phyloP scores from a whole-genome alignment of 2,329 filamentous ascomycete genomes.

The Colletotrichum cordylinicola region DNA sequence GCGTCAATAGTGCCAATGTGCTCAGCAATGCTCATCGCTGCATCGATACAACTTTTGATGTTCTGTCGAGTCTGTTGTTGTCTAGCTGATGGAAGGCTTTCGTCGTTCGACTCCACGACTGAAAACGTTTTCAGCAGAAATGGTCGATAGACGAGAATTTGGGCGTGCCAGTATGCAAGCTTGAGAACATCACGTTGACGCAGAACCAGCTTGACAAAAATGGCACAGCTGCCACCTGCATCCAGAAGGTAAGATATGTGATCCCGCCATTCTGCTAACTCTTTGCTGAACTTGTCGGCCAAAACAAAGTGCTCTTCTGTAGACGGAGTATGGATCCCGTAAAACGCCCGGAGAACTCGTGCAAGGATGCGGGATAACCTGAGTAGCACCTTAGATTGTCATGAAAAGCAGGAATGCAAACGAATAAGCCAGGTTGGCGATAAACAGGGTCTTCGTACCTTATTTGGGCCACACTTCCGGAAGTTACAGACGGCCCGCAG shows the following conservation, averaged over 20 bases:
- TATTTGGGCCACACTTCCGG: slow-evolving; percentile 38
- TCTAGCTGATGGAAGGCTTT: not conserved
- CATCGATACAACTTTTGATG: slow-evolving; percentile 36
- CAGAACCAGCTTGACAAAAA: slow-evolving; percentile 32
- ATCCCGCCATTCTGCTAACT: slow-evolving; percentile 37
- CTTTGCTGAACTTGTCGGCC: slow-evolving; percentile 31
- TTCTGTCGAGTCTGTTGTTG: slow-evolving; percentile 21
- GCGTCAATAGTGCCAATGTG: slow-evolving; percentile 43
- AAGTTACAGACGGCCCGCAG: slow-evolving; percentile 29
- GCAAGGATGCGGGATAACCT: slow-evolving; percentile 39
- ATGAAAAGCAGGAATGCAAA: not conserved
- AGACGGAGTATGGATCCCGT: slow-evolving; percentile 38
- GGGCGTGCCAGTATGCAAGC: slow-evolving; percentile 46
- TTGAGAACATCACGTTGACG: slow-evolving; percentile 46
- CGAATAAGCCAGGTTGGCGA: not conserved
- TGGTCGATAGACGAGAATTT: slow-evolving; percentile 43
- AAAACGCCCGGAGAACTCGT: slow-evolving; percentile 37
- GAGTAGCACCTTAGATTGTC: not conserved
- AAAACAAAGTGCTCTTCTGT: slow-evolving; percentile 25
- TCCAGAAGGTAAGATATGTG: slow-evolving; percentile 41
- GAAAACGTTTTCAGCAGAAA: slow-evolving; percentile 39
- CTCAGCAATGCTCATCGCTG: slow-evolving; percentile 41
- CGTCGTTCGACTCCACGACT: not conserved
- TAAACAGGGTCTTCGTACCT: slow-evolving; percentile 27
- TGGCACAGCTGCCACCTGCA: slow-evolving; percentile 39